Evolutionary conservation across 202 grass and related monocot genomes (phyloP).

Genomic region (Digitaria exilis): DNA sequence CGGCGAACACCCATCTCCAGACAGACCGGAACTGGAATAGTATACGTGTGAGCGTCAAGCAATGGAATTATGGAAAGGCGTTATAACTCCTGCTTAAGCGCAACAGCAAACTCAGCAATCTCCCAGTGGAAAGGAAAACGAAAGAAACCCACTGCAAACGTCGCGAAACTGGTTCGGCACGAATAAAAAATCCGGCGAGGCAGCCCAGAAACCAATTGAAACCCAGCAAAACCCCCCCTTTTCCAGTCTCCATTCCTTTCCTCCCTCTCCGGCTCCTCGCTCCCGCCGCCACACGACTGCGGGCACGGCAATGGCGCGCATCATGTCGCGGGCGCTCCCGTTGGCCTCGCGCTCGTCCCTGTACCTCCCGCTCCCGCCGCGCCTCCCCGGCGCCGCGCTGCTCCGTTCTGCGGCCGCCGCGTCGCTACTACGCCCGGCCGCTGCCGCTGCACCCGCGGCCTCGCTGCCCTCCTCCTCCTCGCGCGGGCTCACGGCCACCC

Average conservation of each 20-base stretch:
- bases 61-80: not conserved
- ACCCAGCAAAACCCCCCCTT: slow-evolving; percentile 29
- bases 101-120: not conserved
- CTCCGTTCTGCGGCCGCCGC: slow-evolving; percentile 20
- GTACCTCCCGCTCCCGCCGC: slow-evolving; percentile 19
- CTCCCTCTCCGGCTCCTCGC: not conserved
- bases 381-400: slow-evolving; percentile 24
- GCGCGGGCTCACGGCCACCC: slow-evolving; percentile 45
- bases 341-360: slow-evolving; percentile 53
- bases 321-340: slow-evolving; percentile 70
- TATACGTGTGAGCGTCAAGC: not conserved
- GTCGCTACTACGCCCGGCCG: slow-evolving; percentile 1
- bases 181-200: not conserved
- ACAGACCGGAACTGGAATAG: not conserved
- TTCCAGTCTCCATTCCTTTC: not conserved
- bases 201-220: not conserved
- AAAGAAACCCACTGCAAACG: not conserved
- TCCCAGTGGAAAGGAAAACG: not conserved
- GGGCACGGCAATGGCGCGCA: slow-evolving; percentile 67
- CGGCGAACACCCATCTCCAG: not conserved
- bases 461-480: slow-evolving; percentile 40
- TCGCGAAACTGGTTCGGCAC: not conserved
- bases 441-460: slow-evolving; percentile 11
- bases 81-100: not conserved
- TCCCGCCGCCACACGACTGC: slow-evolving; percentile 39